These are phyloP conservation scores for Rhodosporidiobolus odoratus DNA, from an alignment of 768 basidiomycete genomes.

Conservation along the genomic window DNA sequence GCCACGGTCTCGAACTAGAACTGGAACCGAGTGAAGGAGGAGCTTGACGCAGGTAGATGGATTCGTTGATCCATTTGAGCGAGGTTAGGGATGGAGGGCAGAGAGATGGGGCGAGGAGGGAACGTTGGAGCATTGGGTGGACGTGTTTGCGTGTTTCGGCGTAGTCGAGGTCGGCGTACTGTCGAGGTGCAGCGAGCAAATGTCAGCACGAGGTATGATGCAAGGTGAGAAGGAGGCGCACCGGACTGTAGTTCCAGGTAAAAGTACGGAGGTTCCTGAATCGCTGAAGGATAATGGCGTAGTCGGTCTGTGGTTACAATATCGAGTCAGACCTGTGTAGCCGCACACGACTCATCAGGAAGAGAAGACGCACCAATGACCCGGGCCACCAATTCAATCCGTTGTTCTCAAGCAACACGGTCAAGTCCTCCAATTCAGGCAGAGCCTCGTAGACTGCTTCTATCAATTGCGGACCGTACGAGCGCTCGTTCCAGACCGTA, in stretches of 20 bases:
- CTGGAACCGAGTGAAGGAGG: neutral
- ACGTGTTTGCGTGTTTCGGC: neutral
- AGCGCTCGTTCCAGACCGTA: neutral
- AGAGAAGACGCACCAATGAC: neutral
- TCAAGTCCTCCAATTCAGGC: conserved; percentile 13
- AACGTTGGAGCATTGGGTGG: neutral
- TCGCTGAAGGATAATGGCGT: neutral
- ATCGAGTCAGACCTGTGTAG: neutral
- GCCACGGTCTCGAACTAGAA: too few species aligned
- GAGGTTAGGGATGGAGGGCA: neutral
- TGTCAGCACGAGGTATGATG: neutral
- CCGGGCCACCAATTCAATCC: conserved; percentile 14
- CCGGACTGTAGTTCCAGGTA: conserved; percentile 23
- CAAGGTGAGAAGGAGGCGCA: neutral
- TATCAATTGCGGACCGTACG: neutral
- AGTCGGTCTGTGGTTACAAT: neutral
- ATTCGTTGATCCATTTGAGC: neutral
- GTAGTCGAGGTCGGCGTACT: conserved; percentile 21
- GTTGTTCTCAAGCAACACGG: conserved; percentile 5
- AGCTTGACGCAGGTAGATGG: neutral
- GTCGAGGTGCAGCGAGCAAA: neutral
- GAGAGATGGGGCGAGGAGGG: neutral
- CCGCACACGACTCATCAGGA: too few species aligned
- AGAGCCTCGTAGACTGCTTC: neutral
- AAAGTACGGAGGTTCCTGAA: conserved; percentile 6